phyloP scores from a whole-genome alignment of 768 basidiomycete species.

The Boletus sensibilis region DNA sequence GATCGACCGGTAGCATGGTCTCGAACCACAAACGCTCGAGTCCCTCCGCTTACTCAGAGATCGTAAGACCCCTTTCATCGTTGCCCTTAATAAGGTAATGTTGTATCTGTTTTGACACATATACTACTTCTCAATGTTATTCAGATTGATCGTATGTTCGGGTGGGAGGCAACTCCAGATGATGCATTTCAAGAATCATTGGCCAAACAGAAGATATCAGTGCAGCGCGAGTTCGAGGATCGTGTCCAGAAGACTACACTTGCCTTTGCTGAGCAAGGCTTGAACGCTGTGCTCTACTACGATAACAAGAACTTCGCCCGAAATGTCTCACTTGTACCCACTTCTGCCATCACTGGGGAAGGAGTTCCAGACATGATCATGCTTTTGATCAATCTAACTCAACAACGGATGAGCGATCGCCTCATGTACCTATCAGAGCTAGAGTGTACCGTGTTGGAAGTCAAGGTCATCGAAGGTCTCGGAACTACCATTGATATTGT shows the following conservation, averaged over 20 bases:
- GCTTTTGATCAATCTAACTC: slow-evolving; percentile 95
- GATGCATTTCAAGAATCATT: slow-evolving; percentile 91
- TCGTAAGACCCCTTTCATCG: slow-evolving; percentile 97
- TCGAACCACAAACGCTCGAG: slow-evolving; percentile 98
- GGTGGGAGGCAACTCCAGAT: slow-evolving; percentile 90
- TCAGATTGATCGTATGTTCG: slow-evolving; percentile 96
- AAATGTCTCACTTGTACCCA: slow-evolving; percentile 95
- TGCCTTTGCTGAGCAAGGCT: slow-evolving; percentile 96
- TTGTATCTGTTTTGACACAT: slow-evolving; percentile 1
- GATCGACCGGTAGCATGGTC: slow-evolving; percentile 68
- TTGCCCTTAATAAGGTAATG: slow-evolving; percentile 90
- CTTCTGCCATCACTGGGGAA: slow-evolving; percentile 97
- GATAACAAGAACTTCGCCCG: slow-evolving; percentile 94
- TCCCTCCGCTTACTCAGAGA: slow-evolving; percentile 89
- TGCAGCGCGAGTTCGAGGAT: slow-evolving; percentile 91
- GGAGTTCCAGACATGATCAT: slow-evolving; percentile 99
- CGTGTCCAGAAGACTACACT: slow-evolving; percentile 81
- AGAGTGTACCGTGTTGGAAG: slow-evolving; percentile 97
- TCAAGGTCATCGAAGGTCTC: slow-evolving; percentile 97
- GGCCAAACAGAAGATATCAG: slow-evolving; percentile 71
- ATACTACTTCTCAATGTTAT: slow-evolving; percentile 6
- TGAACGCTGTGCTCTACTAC: slow-evolving; percentile 95
- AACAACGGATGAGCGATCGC: slow-evolving; percentile 95
- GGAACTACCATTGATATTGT: slow-evolving; percentile 98
- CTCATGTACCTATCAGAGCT: slow-evolving; percentile 98